Percentiles rank a stretch among this genome's conserved stretches.
These are phyloP conservation scores for Tulasnella sp. DNA, from an alignment of 768 basidiomycete genomes.

Conservation along the genomic window DNA sequence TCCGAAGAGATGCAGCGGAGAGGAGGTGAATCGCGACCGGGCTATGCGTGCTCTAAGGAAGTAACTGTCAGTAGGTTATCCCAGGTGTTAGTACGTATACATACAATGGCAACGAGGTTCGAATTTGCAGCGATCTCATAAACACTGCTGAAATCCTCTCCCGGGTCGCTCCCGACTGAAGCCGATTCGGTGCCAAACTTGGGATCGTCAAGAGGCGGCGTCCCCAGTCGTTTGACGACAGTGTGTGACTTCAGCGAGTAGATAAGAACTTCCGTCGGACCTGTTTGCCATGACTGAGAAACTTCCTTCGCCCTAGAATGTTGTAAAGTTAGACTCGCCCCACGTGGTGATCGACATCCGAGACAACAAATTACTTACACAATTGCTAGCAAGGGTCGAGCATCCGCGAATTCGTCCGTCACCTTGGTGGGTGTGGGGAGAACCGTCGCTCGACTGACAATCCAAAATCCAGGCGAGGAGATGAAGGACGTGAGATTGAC, in stretches of 20 bases:
- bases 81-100: constrained; percentile 26
- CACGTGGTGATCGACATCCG: background rate
- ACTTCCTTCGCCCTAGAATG: constrained; percentile 24
- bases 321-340: background rate
- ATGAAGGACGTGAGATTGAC: constrained; percentile 29
- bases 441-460: constrained; percentile 27
- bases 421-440: constrained; percentile 36
- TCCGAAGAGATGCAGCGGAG: constrained; percentile 46
- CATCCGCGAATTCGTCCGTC: constrained; percentile 2
- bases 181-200: constrained; percentile 26
- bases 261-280: constrained; percentile 32
- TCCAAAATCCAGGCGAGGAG: constrained; percentile 27
- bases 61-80: background rate
- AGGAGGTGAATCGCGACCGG: constrained; percentile 51
- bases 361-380: constrained; percentile 29
- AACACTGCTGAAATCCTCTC: constrained; percentile 31
- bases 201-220: constrained; percentile 7
- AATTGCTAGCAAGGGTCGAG: constrained; percentile 18
- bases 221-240: constrained; percentile 40
- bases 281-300: constrained; percentile 21
- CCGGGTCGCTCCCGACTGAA: constrained; percentile 20
- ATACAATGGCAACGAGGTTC: constrained; percentile 51
- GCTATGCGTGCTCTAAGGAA: constrained; percentile 47
- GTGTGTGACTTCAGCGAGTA: constrained; percentile 46
- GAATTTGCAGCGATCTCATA: constrained; percentile 39